Percentiles rank a stretch among this genome's conserved stretches.
These are phyloP conservation scores for Argentina anserina DNA, from an alignment of 306 rosid species.

Conservation along the genomic window DNA sequence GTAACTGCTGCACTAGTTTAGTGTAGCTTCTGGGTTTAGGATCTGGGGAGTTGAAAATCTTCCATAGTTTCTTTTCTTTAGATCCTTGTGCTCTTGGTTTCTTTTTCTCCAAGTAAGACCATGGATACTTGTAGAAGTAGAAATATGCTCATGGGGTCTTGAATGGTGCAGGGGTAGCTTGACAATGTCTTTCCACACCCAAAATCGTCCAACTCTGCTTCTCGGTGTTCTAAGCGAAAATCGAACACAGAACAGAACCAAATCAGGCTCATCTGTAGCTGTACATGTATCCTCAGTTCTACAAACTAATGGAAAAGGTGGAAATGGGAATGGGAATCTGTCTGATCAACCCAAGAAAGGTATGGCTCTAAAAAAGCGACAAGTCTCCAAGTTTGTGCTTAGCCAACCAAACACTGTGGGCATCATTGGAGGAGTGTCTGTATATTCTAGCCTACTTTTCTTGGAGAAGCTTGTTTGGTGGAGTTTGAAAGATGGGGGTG, in stretches of 20 bases:
- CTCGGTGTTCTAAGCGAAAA: constrained; percentile 26
- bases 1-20: background rate
- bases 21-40: constrained; percentile 8
- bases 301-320: constrained; percentile 41
- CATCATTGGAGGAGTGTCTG: constrained; percentile 74
- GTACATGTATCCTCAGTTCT: constrained; percentile 38
- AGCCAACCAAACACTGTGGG: constrained; percentile 70
- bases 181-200: constrained; percentile 32
- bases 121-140: background rate
- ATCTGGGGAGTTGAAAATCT: constrained; percentile 8
- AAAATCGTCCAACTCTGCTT: constrained; percentile 31
- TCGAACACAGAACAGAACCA: constrained; percentile 23
- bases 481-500: constrained; percentile 55
- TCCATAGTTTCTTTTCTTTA: constrained; percentile 10
- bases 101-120: background rate
- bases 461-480: constrained; percentile 77
- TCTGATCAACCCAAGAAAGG: constrained; percentile 27
- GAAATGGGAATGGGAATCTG: constrained; percentile 24
- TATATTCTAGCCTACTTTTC: constrained; percentile 67
- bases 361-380: constrained; percentile 26
- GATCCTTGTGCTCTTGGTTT: background rate
- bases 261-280: constrained; percentile 26
- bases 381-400: constrained; percentile 26
- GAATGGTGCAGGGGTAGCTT: constrained; percentile 32
- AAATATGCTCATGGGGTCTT: background rate